phyloP scores from a whole-genome alignment of 768 basidiomycete species.

The Kwoniella botswanensis region DNA sequence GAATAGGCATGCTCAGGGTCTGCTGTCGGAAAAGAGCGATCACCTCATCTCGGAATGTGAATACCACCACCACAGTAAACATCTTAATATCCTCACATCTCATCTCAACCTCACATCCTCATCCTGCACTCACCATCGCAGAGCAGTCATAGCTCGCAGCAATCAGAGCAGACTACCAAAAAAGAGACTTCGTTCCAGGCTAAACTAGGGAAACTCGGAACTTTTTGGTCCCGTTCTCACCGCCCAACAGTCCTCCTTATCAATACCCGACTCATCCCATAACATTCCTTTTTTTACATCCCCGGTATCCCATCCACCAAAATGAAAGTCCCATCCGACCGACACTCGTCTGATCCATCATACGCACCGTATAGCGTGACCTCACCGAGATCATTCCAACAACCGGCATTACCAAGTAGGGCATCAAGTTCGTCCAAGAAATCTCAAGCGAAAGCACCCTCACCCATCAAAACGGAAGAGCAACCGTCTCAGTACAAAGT shows the following conservation, averaged over 20 bases:
- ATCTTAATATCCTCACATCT: neutral
- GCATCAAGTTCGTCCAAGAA: conserved; percentile 3
- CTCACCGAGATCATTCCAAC: conserved; percentile 20
- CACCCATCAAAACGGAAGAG: conserved; percentile 14
- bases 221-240: neutral
- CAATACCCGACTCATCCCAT: neutral
- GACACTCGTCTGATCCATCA: conserved; percentile 15
- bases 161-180: too few species aligned
- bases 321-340: conserved; percentile 24
- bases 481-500: conserved; percentile 48
- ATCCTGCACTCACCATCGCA: too few species aligned
- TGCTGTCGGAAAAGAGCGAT: neutral
- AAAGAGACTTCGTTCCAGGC: neutral
- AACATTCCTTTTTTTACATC: too few species aligned
- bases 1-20: conserved; percentile 6
- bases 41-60: neutral
- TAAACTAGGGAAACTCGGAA: neutral
- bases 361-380: conserved; percentile 25
- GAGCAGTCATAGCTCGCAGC: too few species aligned
- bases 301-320: neutral
- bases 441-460: neutral
- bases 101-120: neutral
- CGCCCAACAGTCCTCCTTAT: neutral
- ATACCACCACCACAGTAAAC: neutral
- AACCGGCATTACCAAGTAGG: conserved; percentile 1